Conservation (phyloP, 2,329 filamentous ascomycete genomes). For the Stagonosporopsis tanaceti region DNA sequence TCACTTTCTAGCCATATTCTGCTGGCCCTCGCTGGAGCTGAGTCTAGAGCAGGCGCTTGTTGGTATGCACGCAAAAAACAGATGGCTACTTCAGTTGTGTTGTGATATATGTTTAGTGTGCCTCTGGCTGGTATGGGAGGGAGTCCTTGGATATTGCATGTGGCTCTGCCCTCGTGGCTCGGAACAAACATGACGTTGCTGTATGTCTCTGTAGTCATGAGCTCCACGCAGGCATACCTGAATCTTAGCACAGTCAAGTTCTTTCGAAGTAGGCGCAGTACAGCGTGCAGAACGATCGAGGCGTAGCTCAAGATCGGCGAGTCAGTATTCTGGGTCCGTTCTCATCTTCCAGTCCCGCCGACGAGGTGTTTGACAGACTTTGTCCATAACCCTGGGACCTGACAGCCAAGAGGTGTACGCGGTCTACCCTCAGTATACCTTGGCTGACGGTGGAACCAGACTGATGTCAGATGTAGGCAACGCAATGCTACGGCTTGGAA, state of each 20-base stretch:
- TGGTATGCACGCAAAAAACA: background rate
- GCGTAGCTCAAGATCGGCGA: background rate
- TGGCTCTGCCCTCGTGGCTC: background rate
- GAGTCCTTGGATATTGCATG: no score
- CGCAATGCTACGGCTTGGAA: constrained; percentile 4
- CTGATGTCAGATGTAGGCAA: background rate
- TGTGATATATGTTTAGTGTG: background rate
- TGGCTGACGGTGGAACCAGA: background rate
- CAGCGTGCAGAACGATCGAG: background rate
- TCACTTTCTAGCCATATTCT: background rate
- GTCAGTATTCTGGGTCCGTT: background rate
- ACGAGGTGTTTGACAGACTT: background rate
- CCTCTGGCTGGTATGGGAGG: no score
- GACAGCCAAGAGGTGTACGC: background rate
- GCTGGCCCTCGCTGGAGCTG: background rate
- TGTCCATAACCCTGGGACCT: background rate
- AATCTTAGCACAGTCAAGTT: background rate
- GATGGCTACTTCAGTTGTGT: background rate
- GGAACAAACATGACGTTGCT: background rate
- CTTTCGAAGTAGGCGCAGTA: background rate
- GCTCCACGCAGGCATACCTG: background rate
- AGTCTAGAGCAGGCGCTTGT: background rate
- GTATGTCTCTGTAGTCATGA: background rate
- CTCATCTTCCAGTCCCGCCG: background rate
- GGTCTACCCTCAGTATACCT: background rate